phyloP scores from a whole-genome alignment of 176 grass and related monocot genomes.

The Avena sativa region DNA sequence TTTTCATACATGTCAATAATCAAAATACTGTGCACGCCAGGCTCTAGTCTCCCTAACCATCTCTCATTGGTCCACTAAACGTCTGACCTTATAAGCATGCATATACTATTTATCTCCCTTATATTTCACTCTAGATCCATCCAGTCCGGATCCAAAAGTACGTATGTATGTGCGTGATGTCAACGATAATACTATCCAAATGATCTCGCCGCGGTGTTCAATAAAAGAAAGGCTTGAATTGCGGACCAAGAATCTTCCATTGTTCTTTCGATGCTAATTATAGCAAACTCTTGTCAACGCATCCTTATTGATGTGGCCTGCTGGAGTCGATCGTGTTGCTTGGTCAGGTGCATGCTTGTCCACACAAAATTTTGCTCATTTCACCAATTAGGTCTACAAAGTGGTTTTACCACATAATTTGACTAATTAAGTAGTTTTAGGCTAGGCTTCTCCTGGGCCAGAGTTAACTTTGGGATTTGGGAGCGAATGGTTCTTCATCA shows the following conservation, averaged over 20 bases:
- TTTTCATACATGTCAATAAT: neutral
- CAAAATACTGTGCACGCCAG: neutral
- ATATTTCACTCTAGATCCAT: conserved; percentile 16
- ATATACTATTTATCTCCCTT: neutral
- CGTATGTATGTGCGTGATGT: neutral
- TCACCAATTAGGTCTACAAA: no score
- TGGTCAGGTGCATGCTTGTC: neutral
- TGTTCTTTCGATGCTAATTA: neutral
- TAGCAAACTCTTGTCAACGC: neutral
- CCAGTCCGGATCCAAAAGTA: neutral
- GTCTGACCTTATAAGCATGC: neutral
- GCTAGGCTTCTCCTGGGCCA: no score
- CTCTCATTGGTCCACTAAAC: no score
- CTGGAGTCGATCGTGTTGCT: no score
- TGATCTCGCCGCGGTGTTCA: neutral
- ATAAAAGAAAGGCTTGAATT: conserved; percentile 47
- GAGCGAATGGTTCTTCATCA: no score
- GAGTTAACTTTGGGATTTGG: no score
- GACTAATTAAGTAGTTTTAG: neutral
- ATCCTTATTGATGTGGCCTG: neutral
- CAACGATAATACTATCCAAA: conserved; percentile 41
- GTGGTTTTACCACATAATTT: neutral
- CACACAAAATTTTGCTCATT: neutral
- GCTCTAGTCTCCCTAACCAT: neutral
- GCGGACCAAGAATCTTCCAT: conserved; percentile 33